Conservation (phyloP, 495 filamentous ascomycete species). For the Tirmania nivea region DNA sequence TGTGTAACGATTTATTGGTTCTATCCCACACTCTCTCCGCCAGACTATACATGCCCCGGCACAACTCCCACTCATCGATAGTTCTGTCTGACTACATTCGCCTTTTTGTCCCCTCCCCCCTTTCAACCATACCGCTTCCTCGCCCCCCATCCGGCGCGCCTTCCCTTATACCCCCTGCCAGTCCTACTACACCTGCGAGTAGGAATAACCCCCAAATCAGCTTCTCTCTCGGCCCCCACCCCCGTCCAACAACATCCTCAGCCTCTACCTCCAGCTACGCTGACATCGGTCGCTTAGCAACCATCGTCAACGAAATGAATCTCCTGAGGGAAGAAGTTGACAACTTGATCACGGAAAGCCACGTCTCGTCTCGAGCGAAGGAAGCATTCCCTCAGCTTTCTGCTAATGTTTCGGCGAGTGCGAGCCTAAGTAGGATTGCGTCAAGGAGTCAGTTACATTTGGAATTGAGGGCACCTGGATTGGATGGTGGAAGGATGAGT, state of each 20-base stretch:
- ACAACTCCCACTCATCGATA: slow-evolving; percentile 11
- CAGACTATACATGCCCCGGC: slow-evolving; percentile 17
- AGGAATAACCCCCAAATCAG: too few relatives aligned
- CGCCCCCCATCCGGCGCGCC: too few relatives aligned
- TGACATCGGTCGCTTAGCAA: not conserved
- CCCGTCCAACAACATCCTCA: too few relatives aligned
- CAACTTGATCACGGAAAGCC: slow-evolving; percentile 16
- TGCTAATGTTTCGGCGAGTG: too few relatives aligned
- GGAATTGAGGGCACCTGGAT: too few relatives aligned
- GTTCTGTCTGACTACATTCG: slow-evolving; percentile 14
- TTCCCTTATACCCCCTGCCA: too few relatives aligned
- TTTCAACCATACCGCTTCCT: too few relatives aligned
- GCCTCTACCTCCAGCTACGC: not conserved
- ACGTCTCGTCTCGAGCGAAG: not conserved
- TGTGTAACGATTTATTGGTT: slow-evolving; percentile 18
- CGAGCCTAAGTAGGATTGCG: too few relatives aligned
- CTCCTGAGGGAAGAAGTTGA: slow-evolving; percentile 17
- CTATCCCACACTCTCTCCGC: slow-evolving; percentile 18
- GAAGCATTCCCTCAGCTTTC: not conserved
- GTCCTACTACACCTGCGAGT: not conserved
- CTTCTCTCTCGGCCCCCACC: too few relatives aligned
- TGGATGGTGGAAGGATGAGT: too few relatives aligned
- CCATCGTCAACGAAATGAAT: slow-evolving; percentile 14
- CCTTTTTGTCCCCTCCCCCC: too few relatives aligned
- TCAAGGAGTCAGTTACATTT: too few relatives aligned